Conservation (phyloP, 345 rosid species). For the Carallia brachiata region DNA sequence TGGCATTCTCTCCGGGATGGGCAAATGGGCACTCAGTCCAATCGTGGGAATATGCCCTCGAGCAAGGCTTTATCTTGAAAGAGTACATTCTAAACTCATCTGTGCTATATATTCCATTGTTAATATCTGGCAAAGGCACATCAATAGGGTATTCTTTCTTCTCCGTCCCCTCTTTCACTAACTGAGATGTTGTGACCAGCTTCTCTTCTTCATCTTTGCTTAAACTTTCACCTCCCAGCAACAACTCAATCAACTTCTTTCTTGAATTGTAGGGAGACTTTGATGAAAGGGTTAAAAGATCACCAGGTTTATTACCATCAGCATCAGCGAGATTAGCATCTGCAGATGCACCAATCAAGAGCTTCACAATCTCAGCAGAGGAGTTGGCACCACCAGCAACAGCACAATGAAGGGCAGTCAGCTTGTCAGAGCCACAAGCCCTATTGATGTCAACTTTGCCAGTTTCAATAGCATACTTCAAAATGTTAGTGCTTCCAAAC, state of each 20-base stretch:
- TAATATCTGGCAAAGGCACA: constrained; percentile 75
- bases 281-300: constrained; percentile 41
- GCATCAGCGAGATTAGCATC: constrained; percentile 53
- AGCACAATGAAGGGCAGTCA: constrained; percentile 90
- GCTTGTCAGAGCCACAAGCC: constrained; percentile 63
- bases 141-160: constrained; percentile 87
- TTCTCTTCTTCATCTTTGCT: constrained; percentile 46
- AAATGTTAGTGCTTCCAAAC: constrained; percentile 62
- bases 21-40: constrained; percentile 99
- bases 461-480: constrained; percentile 54
- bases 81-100: constrained; percentile 94
- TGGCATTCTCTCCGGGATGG: constrained; percentile 98
- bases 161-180: constrained; percentile 50
- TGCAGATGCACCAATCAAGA: constrained; percentile 69
- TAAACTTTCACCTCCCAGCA: constrained; percentile 46
- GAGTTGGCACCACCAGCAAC: constrained; percentile 68
- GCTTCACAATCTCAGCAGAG: constrained; percentile 53
- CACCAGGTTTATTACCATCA: constrained; percentile 64
- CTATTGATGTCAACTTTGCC: constrained; percentile 57
- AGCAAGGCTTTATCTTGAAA: constrained; percentile 95
- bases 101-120: constrained; percentile 71
- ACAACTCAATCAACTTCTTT: constrained; percentile 57
- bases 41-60: constrained; percentile 96
- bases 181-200: constrained; percentile 32
- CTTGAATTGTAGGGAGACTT: constrained; percentile 42